Conservation (phyloP, 75 land plant species). For the Pseudotsuga menziesii region DNA sequence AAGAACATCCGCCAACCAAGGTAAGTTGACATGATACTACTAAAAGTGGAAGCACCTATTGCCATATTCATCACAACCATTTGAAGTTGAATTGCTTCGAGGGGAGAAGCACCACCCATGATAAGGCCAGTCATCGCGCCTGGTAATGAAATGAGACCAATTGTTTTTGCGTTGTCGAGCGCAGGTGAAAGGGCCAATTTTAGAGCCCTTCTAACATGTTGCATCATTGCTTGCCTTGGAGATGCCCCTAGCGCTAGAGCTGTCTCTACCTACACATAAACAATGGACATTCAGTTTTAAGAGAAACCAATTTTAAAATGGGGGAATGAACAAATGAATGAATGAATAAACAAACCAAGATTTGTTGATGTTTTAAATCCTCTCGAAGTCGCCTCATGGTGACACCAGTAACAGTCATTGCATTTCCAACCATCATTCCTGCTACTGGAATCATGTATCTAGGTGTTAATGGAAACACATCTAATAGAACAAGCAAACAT, state of each 20-base stretch:
- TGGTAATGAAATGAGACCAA: constrained; percentile 84
- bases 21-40: constrained; percentile 80
- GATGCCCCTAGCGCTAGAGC: constrained; percentile 97
- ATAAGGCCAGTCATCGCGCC: constrained; percentile 97
- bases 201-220: constrained; percentile 76
- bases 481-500: constrained; percentile 57
- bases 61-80: constrained; percentile 94
- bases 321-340: too few relatives aligned
- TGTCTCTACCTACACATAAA: constrained; percentile 67
- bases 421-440: constrained; percentile 96
- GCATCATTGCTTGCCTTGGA: constrained; percentile 74
- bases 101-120: constrained; percentile 95
- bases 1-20: constrained; percentile 93
- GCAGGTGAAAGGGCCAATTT: constrained; percentile 81
- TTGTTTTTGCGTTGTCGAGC: constrained; percentile 89
- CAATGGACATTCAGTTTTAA: neutral
- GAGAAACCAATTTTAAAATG: too few relatives aligned
- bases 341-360: constrained; percentile 33
- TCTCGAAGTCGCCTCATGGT: constrained; percentile 88
- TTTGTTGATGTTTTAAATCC: constrained; percentile 71
- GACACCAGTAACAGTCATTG: constrained; percentile 97
- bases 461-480: constrained; percentile 88
- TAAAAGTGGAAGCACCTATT: constrained; percentile 86
- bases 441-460: constrained; percentile 91
- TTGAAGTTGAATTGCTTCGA: constrained; percentile 89